Evolutionary conservation across 2,329 filamentous ascomycete genomes (phyloP).

Genomic region (Xylaria sp.): DNA sequence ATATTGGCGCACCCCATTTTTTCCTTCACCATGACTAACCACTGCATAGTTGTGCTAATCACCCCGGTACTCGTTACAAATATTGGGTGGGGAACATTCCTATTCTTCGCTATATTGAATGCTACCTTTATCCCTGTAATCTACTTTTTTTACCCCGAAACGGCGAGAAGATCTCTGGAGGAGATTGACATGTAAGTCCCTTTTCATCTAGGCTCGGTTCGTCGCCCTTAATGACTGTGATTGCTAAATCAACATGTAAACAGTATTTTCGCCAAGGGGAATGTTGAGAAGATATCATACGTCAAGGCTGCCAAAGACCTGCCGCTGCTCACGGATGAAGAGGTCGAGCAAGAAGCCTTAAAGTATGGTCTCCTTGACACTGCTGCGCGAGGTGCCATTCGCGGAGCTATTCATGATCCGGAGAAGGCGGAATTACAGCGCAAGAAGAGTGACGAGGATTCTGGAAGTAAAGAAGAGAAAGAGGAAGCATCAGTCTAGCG

Average conservation of each 20-base stretch:
- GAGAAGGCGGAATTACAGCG: constrained; percentile 12
- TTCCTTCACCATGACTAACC: constrained; percentile 7
- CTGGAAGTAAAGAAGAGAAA: constrained; percentile 30
- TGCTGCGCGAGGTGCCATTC: constrained; percentile 29
- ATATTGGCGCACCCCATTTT: not conserved
- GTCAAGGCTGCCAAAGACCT: constrained; percentile 63
- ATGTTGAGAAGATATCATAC: constrained; percentile 63
- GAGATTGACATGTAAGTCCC: constrained; percentile 55
- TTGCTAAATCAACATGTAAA: no score
- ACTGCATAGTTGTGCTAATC: constrained; percentile 57
- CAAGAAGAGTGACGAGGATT: constrained; percentile 35
- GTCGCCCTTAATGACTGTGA: no score
- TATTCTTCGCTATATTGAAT: constrained; percentile 48
- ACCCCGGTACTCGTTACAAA: constrained; percentile 68
- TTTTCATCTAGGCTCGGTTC: not conserved
- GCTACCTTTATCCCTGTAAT: constrained; percentile 46
- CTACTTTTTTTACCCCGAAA: constrained; percentile 61
- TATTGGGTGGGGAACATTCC: constrained; percentile 62
- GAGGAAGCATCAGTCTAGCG: constrained; percentile 3
- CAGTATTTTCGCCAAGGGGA: constrained; percentile 63
- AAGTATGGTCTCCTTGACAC: constrained; percentile 42
- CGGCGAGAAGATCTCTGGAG: constrained; percentile 55
- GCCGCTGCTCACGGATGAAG: constrained; percentile 56
- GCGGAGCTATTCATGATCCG: not conserved
- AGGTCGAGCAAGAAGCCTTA: constrained; percentile 57